Conservation (phyloP, 2,329 filamentous ascomycete genomes). For the Bipolaris oryzae region DNA sequence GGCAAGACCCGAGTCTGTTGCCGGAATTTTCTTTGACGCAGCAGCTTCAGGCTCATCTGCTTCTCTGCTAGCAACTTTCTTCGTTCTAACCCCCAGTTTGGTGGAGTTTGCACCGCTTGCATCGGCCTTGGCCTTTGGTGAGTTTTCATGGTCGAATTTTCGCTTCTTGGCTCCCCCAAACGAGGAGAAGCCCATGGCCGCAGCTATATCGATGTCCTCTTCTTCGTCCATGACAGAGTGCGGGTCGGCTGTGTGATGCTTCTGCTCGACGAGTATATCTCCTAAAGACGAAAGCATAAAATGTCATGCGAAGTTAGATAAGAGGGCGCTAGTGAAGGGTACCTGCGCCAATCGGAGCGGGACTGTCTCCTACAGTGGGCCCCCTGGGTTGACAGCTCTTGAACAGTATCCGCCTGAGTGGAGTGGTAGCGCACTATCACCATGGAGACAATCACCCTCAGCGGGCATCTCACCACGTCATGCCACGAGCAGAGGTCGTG, state of each 20-base stretch:
- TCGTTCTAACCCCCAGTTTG: constrained; percentile 47
- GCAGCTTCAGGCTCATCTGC: background rate
- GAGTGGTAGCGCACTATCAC: background rate
- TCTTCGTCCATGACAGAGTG: constrained; percentile 49
- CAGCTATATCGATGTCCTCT: constrained; percentile 63
- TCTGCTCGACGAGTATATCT: background rate
- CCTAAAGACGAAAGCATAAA: background rate
- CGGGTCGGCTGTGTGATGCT: background rate
- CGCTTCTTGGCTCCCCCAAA: constrained; percentile 74
- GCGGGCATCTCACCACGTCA: background rate
- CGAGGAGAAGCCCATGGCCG: constrained; percentile 74
- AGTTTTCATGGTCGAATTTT: constrained; percentile 66
- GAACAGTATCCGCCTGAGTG: background rate
- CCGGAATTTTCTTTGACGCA: constrained; percentile 19
- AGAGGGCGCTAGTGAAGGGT: constrained; percentile 1
- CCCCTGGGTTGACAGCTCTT: background rate
- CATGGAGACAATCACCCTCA: background rate
- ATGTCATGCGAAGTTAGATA: constrained; percentile 1
- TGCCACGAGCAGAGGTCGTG: background rate
- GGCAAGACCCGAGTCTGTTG: constrained; percentile 35
- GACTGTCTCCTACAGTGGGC: background rate
- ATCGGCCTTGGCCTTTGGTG: constrained; percentile 49
- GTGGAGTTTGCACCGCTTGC: constrained; percentile 44
- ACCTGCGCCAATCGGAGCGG: constrained; percentile 7
- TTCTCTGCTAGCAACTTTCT: constrained; percentile 15